Base-by-base conservation (phyloP, 164 flowering plant genomes). In the Nelumbo lutea region DNA sequence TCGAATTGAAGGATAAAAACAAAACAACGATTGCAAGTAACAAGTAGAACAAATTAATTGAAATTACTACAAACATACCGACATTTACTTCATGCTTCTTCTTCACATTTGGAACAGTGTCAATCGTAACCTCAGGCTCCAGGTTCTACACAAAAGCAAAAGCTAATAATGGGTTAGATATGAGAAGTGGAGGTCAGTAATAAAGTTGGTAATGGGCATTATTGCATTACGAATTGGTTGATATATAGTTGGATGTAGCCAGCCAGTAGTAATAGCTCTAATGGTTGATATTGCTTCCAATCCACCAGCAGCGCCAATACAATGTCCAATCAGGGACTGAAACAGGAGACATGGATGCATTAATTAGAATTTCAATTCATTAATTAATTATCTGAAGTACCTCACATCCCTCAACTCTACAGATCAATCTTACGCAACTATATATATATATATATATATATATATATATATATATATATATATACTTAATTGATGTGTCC, bases 51-150 rank as follows among this genome's bases (percentile, higher is more conserved):
- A 52, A 2, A 42, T 55, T 42, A 56, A 61, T 53, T 55, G 59
- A 64, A 2, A 63, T 38, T 62, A 40, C 45, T 55, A 8, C 6
- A 44, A 11, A 78, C 91, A 39, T 86, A 90, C 96, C 96, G 70
- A 88, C 90, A 71, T 90, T 76, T 13, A 88, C 84, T 77, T 88
- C 87, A 69, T 90, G 96, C 63, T 84, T 72, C 62, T 88, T 85
- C 86, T 86, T 90, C 75, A 83, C 81, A 50, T 90, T 85, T 47
- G 96, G 90, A 42, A 90, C 88, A 3, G 92, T 90, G 75, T 90
- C 96, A 41, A 90, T 83, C 43, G 82, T 80, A 44, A 90, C 96
- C 0, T 66, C 80, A 38, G 83, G 77, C 73, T 90, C 96, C 82
- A 84, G 67, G 76, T 88, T 77, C 92, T 90, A 40, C 72, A 57